A percentile compares a stretch with the other conserved stretches of the same genome.
These are phyloP conservation scores for Nitzschia sp. DNA, from an alignment of 108 stramenopile genomes.

Conservation along the genomic window DNA sequence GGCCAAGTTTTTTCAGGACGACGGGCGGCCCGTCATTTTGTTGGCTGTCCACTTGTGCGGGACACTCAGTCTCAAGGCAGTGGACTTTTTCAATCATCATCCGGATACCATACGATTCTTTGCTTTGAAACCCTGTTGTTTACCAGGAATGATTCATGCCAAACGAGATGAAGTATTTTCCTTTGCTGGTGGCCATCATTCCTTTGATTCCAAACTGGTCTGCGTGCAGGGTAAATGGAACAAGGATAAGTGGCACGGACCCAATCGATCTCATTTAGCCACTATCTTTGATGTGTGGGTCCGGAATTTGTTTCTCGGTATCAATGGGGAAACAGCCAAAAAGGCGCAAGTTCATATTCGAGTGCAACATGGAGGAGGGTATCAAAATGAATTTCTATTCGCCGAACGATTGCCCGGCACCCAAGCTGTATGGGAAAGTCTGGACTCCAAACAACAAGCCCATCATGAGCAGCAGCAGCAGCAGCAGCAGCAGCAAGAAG, in stretches of 20 bases:
- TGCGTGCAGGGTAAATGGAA: constrained; percentile 54
- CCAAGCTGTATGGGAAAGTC: constrained; percentile 27
- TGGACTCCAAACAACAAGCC: constrained; percentile 15
- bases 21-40: constrained; percentile 42
- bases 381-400: constrained; percentile 65
- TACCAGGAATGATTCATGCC: constrained; percentile 62
- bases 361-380: constrained; percentile 50
- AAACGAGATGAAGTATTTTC: constrained; percentile 51
- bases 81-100: constrained; percentile 63
- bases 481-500: constrained; percentile 5
- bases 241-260: constrained; percentile 54
- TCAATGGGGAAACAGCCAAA: constrained; percentile 8
- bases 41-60: constrained; percentile 71
- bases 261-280: constrained; percentile 37
- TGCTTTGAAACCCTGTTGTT: constrained; percentile 68
- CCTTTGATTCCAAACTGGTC: constrained; percentile 54
- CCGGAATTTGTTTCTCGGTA: constrained; percentile 43
- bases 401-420: constrained; percentile 51
- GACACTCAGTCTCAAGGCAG: constrained; percentile 53
- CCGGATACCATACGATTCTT: constrained; percentile 33
- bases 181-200: constrained; percentile 28
- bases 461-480: too few species aligned
- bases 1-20: constrained; percentile 17
- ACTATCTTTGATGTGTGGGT: constrained; percentile 51
- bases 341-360: constrained; percentile 5